Base-by-base conservation (phyloP, 495 filamentous ascomycete species). In the Neurospora sp. region DNA sequence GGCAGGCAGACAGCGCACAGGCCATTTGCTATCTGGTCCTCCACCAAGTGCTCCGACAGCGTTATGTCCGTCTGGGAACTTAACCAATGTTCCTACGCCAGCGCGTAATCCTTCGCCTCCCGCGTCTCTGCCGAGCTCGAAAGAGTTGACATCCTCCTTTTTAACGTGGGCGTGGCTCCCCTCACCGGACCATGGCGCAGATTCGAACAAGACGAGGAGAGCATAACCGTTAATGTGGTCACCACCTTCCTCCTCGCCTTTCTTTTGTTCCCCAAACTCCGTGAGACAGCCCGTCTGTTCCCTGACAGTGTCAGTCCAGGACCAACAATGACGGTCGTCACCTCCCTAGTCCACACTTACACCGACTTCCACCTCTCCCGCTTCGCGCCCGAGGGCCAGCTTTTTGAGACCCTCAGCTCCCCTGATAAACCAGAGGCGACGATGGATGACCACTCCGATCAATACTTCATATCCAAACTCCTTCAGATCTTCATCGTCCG, bases 201-300 rank as follows among this genome's bases (percentile, higher is more conserved):
- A 11, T 66, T 70, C 8, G 62, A 86, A 70, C 82, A 81, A 7
- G 78, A 85, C 28, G 86, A 88, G 76, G 74, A 74, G 11, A 80
- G 74, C 2, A 82, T 90, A 45, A 86, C 86, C 0, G 85, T 89
- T 37, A 91, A 91, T 71, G 83, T 87, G 17, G 78, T 89, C 74
- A 82, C 78, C 38, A 87, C 82, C 0, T 74, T 85, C 15, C 79
- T 89, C 0, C 79, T 89, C 1, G 83, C 75, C 2, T 72, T 85
- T 0, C 81, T 87, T 0, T 72, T 88, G 17, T 79, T 87, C 19
- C 84, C 83, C 1, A 79, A 79, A 17, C 74, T 87, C 4, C 76
- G 77, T 24, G 77, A 81, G 0, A 83, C 83, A 1, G 80, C 77
- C 31, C 39, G 24, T 4, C 15, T 36, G 5, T 21, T 43, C 69